phyloP scores from a whole-genome alignment of 2,329 filamentous ascomycete species.

The Colletotrichum simmondsii region DNA sequence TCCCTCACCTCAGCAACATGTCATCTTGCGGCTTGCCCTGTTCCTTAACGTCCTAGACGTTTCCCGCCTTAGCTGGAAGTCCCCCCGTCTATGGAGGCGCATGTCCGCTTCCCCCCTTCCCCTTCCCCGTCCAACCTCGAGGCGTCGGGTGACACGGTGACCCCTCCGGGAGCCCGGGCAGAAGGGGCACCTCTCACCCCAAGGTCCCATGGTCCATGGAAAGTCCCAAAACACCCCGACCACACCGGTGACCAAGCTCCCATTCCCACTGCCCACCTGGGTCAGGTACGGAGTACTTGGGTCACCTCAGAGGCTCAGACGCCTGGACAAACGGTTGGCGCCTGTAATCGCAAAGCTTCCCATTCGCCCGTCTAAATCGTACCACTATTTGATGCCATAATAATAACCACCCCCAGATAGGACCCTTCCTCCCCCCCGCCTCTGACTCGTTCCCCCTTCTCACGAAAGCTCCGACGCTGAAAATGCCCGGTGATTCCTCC shows the following conservation, averaged over 20 bases:
- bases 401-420: slow-evolving; percentile 30
- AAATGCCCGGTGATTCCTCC: slow-evolving; percentile 43
- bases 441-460: slow-evolving; percentile 31
- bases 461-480: slow-evolving; percentile 33
- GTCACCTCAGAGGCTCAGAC: neutral
- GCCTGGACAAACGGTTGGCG: slow-evolving; percentile 10
- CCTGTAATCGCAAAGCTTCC: slow-evolving; percentile 35
- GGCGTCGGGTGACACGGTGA: neutral
- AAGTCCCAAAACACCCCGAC: neutral
- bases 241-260: neutral
- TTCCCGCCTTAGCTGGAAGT: neutral
- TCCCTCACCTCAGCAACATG: neutral
- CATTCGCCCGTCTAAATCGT: slow-evolving; percentile 34
- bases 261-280: too few relatives aligned
- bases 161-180: neutral
- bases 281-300: too few relatives aligned
- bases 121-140: slow-evolving; percentile 1
- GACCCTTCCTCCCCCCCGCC: slow-evolving; percentile 9
- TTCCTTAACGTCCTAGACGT: neutral
- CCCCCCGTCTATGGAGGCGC: slow-evolving; percentile 19
- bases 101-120: slow-evolving; percentile 18
- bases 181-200: neutral
- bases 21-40: slow-evolving; percentile 2
- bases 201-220: too few relatives aligned
- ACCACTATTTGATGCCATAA: slow-evolving; percentile 34